These are phyloP conservation scores for Zygoascus flipseniorum DNA, from an alignment of 805 yeast species.

Conservation along the genomic window DNA sequence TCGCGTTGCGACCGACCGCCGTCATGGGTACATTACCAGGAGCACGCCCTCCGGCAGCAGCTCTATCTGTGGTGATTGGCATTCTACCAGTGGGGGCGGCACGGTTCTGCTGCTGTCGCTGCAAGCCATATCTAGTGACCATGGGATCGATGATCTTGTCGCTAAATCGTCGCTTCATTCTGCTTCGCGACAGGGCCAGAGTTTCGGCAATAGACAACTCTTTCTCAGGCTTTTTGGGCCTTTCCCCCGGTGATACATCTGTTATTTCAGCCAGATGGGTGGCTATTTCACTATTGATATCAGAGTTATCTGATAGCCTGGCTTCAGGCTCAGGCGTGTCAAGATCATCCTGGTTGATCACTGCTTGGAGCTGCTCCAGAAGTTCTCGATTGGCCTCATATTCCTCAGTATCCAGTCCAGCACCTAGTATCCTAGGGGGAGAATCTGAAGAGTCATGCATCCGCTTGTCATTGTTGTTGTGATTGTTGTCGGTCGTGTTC, in stretches of 20 bases:
- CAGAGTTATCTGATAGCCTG: background rate
- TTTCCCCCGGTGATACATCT: background rate
- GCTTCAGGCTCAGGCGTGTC: background rate
- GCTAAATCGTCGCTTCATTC: constrained; percentile 7
- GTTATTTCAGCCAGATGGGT: background rate
- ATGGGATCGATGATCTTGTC: constrained; percentile 18
- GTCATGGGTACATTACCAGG: constrained; percentile 2
- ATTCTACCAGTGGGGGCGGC: background rate
- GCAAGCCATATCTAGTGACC: constrained; percentile 11
- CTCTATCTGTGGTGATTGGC: background rate
- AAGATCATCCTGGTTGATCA: background rate
- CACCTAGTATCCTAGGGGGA: background rate
- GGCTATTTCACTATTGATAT: background rate
- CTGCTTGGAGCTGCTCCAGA: constrained; percentile 6
- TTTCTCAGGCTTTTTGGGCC: background rate
- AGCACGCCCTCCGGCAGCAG: background rate
- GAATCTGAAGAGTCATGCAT: background rate
- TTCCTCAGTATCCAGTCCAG: background rate
- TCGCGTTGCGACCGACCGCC: background rate
- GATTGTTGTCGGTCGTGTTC: background rate
- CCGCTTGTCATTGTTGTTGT: background rate
- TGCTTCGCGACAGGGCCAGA: constrained; percentile 36
- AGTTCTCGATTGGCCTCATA: constrained; percentile 6
- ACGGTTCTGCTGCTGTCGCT: background rate
- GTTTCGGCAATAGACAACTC: constrained; percentile 50